Conservation (phyloP, 2,329 filamentous ascomycete genomes). For the Nigrospora oryzae region DNA sequence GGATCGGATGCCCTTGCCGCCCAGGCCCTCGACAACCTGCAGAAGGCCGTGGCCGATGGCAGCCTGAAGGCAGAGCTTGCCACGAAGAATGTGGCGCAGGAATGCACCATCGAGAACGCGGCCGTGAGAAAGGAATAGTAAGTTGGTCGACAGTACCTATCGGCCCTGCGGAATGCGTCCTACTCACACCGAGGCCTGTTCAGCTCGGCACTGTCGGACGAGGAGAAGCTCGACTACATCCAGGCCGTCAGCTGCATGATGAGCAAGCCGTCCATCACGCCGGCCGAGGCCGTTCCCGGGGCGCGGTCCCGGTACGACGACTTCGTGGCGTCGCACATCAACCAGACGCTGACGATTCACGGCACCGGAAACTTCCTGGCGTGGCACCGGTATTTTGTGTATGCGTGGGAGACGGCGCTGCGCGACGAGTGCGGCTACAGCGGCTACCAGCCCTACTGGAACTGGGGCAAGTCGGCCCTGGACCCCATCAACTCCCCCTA, state of each 20-base stretch:
- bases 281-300: slow-evolving; percentile 1
- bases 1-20: slow-evolving; percentile 5
- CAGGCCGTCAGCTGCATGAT: slow-evolving; percentile 1
- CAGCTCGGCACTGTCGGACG: slow-evolving; percentile 5
- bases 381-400: not conserved
- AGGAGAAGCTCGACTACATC: slow-evolving; percentile 7
- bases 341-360: not conserved
- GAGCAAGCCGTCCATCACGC: slow-evolving; percentile 1
- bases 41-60: not conserved
- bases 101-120: slow-evolving; percentile 3
- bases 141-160: not conserved
- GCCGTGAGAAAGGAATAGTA: slow-evolving; percentile 6
- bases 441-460: slow-evolving; percentile 31
- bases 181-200: not conserved
- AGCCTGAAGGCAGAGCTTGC: slow-evolving; percentile 4
- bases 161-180: no score
- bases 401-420: not conserved
- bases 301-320: not conserved
- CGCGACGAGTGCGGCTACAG: slow-evolving; percentile 16
- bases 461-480: slow-evolving; percentile 22
- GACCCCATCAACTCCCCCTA: slow-evolving; percentile 20
- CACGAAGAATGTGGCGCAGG: slow-evolving; percentile 2
- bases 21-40: slow-evolving; percentile 3
- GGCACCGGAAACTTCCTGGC: not conserved
- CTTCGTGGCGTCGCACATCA: slow-evolving; percentile 1